Base-by-base conservation (phyloP, 2,329 filamentous ascomycete genomes). In the Arthrobotrys iridis region DNA sequence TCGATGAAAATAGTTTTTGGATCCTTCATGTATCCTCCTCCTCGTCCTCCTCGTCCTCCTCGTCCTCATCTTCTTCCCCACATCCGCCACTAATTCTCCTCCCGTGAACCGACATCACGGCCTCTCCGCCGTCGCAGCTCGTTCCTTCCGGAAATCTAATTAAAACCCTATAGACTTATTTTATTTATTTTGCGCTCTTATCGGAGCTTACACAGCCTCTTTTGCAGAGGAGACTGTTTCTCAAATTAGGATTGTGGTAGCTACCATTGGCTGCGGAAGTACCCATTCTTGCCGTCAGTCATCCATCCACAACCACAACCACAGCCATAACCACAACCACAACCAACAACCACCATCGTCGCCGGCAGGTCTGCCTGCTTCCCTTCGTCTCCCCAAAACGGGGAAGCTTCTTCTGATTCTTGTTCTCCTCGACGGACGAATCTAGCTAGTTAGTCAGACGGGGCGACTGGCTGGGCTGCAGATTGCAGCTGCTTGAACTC, bases 211-310 rank as follows among this genome's bases (percentile, higher is more conserved):
- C 66, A 71, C 66, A 71, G 66, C 66, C 66, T 67, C 64, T 13
- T n/a, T 28, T 15, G 8, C 43, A 35, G 57, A 66, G 24, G 50
- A 22, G 28, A 8, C n/a, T n/a, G n/a, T 37, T 55, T 66, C 48
- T 48, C 46, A 66, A 66, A 66, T 66, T 67, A 67, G 64, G 64
- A 67, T 59, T 59, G 40, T 20, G 22, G 37, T 48, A 26, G 18
- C 58, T 40, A 20, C 35, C 46, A 64, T 72, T 64, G 67, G 58
- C 67, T 63, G 67, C 67, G 58, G 58, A 63, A 63, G 35, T 48
- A 57, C 62, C 62, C 62, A 30, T 46, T 66, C 62, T 41, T 67
- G 50, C 64, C 64, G 64, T 67, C 41, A 58, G 64, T 48, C 52
- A 67, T 46, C 48, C 50, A 26, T 30, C 52, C 41, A 35, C 30